Conservation (phyloP, 1,284 basidiomycete genomes). For the Neolentinus lepideus region DNA sequence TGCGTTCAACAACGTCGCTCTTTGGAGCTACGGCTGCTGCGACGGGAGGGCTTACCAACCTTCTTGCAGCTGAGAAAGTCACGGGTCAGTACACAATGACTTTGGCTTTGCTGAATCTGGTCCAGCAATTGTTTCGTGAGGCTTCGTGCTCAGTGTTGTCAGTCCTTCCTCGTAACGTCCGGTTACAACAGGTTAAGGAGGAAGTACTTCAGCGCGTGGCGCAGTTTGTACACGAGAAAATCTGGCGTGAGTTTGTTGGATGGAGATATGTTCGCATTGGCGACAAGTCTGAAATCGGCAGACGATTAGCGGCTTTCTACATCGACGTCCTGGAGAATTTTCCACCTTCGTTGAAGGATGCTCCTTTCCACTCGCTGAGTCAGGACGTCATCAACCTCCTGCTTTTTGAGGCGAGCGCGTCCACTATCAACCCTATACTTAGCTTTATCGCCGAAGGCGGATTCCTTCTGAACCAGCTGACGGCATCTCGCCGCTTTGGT, state of each 20-base stretch:
- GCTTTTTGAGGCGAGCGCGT: conserved; percentile 62
- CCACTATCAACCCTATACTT: conserved; percentile 71
- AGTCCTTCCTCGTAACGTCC: conserved; percentile 47
- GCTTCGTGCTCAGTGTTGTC: conserved; percentile 50
- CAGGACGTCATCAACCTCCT: conserved; percentile 60
- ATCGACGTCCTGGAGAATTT: conserved; percentile 58
- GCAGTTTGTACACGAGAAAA: conserved; percentile 73
- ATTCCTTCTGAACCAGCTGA: conserved; percentile 51
- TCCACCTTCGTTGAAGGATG: conserved; percentile 41
- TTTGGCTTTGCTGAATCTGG: conserved; percentile 67
- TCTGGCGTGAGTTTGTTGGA: conserved; percentile 78
- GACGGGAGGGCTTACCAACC: conserved; percentile 51
- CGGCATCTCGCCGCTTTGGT: conserved; percentile 53
- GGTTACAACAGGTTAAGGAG: conserved; percentile 67
- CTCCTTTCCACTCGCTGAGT: conserved; percentile 52
- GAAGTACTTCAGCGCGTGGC: conserved; percentile 75
- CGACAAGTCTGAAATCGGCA: conserved; percentile 77
- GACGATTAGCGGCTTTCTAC: conserved; percentile 60
- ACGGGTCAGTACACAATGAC: conserved; percentile 78
- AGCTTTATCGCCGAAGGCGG: conserved; percentile 57
- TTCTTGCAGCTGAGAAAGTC: conserved; percentile 64
- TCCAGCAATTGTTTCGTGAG: conserved; percentile 71
- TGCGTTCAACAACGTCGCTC: conserved; percentile 70
- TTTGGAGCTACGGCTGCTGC: conserved; percentile 55
- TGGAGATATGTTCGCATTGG: conserved; percentile 79